A percentile compares a stretch with the other conserved stretches of the same genome.
Evolutionary conservation across 2,329 filamentous ascomycete genomes (phyloP).

Genomic region (Aspergillus chevalieri): DNA sequence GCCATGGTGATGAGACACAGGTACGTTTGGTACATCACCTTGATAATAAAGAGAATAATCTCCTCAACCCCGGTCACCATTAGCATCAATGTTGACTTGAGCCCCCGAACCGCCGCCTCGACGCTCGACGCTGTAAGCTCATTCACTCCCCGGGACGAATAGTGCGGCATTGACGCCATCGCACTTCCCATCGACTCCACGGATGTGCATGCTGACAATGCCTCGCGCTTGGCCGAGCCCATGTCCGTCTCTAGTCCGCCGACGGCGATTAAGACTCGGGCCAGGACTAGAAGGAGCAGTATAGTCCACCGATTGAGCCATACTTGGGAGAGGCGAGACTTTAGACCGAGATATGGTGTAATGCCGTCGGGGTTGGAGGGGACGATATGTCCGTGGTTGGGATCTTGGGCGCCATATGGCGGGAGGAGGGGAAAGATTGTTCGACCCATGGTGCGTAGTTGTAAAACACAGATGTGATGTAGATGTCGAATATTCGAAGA

Average conservation of each 20-base stretch:
- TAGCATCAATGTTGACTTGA: slow-evolving; percentile 73
- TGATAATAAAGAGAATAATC: slow-evolving; percentile 86
- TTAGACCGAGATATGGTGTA: slow-evolving; percentile 88
- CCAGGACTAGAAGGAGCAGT: slow-evolving; percentile 76
- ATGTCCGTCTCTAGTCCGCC: slow-evolving; percentile 67
- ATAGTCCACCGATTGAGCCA: slow-evolving; percentile 99
- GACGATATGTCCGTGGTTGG: slow-evolving; percentile 51
- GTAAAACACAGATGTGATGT: slow-evolving; percentile 27
- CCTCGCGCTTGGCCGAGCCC: slow-evolving; percentile 68
- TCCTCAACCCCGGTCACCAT: slow-evolving; percentile 77
- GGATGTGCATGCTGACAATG: slow-evolving; percentile 80
- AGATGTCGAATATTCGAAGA: not conserved
- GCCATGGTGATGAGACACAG: slow-evolving; percentile 81
- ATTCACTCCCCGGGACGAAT: slow-evolving; percentile 84
- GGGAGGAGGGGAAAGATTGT: slow-evolving; percentile 35
- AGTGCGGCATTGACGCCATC: slow-evolving; percentile 98
- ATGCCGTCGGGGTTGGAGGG: slow-evolving; percentile 60
- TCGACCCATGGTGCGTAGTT: slow-evolving; percentile 16
- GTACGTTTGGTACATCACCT: slow-evolving; percentile 85
- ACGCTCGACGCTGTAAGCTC: slow-evolving; percentile 73
- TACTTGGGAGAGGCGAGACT: slow-evolving; percentile 83
- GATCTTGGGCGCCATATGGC: slow-evolving; percentile 36
- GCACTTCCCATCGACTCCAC: slow-evolving; percentile 90
- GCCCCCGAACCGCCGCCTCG: slow-evolving; percentile 69
- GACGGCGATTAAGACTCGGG: slow-evolving; percentile 71